phyloP scores from a whole-genome alignment of 2,329 filamentous ascomycete genomes.

The Hymenoscyphus occultus region DNA sequence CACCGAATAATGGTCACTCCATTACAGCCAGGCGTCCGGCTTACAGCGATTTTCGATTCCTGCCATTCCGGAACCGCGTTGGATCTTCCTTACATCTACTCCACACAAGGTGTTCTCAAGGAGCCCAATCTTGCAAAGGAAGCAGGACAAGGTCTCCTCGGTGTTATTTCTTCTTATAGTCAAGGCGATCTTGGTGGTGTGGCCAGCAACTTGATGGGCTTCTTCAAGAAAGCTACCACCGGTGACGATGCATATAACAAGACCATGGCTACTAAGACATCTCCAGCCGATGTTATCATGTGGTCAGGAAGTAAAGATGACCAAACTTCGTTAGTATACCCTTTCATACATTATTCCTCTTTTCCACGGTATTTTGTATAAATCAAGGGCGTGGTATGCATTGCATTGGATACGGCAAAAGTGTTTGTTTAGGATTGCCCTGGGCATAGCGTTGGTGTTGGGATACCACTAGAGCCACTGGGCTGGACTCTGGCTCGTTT shows the following conservation, averaged over 20 bases:
- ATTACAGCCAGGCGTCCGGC: conserved; percentile 75
- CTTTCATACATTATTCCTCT: conserved; percentile 50
- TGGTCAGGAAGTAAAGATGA: conserved; percentile 95
- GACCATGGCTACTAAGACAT: conserved; percentile 84
- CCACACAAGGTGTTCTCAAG: conserved; percentile 46
- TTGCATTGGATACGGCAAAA: conserved; percentile 57
- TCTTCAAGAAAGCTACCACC: conserved; percentile 82
- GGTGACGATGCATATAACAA: conserved; percentile 76
- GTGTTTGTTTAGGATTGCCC: conserved; percentile 48
- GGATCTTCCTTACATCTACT: conserved; percentile 63
- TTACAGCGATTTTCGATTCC: conserved; percentile 65
- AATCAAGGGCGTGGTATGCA: background rate
- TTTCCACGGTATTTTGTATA: conserved; percentile 59
- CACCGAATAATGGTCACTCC: conserved; percentile 72
- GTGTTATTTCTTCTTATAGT: conserved; percentile 61
- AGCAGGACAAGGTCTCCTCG: conserved; percentile 55
- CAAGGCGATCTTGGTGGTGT: conserved; percentile 81
- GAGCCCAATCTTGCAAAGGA: conserved; percentile 45
- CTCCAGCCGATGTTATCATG: conserved; percentile 92
- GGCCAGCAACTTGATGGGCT: conserved; percentile 69
- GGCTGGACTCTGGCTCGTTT: conserved; percentile 21
- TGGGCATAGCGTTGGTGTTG: conserved; percentile 26
- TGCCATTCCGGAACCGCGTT: conserved; percentile 64
- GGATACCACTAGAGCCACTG: conserved; percentile 23
- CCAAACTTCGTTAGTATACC: conserved; percentile 75